Evolutionary conservation across 2,329 filamentous ascomycete genomes (phyloP).

Genomic region (Aspergillus oerlinghausenensis): DNA sequence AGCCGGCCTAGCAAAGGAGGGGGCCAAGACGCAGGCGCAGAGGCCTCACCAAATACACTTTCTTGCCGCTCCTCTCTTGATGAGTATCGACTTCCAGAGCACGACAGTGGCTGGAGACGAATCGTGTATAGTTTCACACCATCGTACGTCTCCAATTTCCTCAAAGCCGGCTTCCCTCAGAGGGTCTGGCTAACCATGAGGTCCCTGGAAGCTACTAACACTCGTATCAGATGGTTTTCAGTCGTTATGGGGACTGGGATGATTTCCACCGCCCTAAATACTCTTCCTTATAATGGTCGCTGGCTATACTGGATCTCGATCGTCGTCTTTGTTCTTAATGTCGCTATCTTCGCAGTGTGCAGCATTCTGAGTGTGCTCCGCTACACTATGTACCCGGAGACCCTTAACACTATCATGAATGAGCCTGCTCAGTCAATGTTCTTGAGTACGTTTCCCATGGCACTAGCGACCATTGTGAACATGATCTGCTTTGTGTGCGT

Average conservation of each 20-base stretch:
- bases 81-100: slow-evolving; percentile 2
- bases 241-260: slow-evolving; percentile 28
- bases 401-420: slow-evolving; percentile 60
- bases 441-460: slow-evolving; percentile 63
- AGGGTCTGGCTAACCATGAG: not conserved
- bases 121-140: slow-evolving; percentile 22
- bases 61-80: not conserved
- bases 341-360: slow-evolving; percentile 21
- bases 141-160: slow-evolving; percentile 14
- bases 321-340: slow-evolving; percentile 23
- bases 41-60: not conserved
- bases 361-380: slow-evolving; percentile 51
- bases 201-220: not conserved
- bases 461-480: slow-evolving; percentile 60
- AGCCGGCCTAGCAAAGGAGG: not conserved
- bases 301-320: slow-evolving; percentile 26
- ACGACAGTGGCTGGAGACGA: slow-evolving; percentile 16
- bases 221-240: slow-evolving; percentile 21
- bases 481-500: slow-evolving; percentile 57
- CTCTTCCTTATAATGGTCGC: slow-evolving; percentile 22
- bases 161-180: not conserved
- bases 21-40: not conserved
- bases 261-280: slow-evolving; percentile 21
- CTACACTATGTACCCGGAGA: slow-evolving; percentile 59
- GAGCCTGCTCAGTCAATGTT: slow-evolving; percentile 64